phyloP scores from a whole-genome alignment of 1,139 yeast genomes.

The Hanseniaspora uvarum region DNA sequence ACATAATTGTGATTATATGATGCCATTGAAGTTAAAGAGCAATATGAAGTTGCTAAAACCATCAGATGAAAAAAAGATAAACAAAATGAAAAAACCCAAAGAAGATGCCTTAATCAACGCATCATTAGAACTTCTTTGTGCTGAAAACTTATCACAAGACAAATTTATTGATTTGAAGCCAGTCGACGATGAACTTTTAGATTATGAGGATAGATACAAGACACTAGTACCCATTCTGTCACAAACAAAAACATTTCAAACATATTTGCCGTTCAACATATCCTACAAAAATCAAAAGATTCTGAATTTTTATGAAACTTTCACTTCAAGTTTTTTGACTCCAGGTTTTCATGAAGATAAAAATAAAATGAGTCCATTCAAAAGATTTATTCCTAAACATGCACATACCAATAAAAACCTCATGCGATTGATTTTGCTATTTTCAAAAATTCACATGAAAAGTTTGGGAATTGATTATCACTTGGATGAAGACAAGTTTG shows the following conservation, averaged over 20 bases:
- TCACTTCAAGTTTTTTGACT: slow-evolving; percentile 13
- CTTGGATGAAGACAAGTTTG: neutral
- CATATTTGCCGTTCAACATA: slow-evolving; percentile 14
- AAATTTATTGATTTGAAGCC: neutral
- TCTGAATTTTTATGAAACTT: slow-evolving; percentile 13
- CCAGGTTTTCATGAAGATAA: slow-evolving; percentile 10
- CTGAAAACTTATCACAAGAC: neutral
- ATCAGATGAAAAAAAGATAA: neutral
- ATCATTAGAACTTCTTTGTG: neutral
- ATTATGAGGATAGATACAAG: neutral
- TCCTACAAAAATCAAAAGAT: slow-evolving; percentile 14
- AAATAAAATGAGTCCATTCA: slow-evolving; percentile 1
- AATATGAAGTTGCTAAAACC: neutral
- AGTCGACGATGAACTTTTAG: neutral
- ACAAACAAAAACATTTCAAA: slow-evolving; percentile 5
- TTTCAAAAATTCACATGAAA: slow-evolving; percentile 12
- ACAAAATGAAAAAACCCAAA: neutral
- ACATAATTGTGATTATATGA: slow-evolving; percentile 51
- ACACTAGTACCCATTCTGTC: slow-evolving; percentile 1
- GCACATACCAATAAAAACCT: slow-evolving; percentile 7
- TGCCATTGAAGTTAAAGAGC: slow-evolving; percentile 30
- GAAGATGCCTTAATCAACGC: neutral
- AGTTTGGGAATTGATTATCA: slow-evolving; percentile 7
- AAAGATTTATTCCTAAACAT: slow-evolving; percentile 6
- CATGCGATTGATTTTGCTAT: slow-evolving; percentile 9